Evolutionary conservation across 2,329 filamentous ascomycete genomes (phyloP).

Genomic region (Cercospora zeina): DNA sequence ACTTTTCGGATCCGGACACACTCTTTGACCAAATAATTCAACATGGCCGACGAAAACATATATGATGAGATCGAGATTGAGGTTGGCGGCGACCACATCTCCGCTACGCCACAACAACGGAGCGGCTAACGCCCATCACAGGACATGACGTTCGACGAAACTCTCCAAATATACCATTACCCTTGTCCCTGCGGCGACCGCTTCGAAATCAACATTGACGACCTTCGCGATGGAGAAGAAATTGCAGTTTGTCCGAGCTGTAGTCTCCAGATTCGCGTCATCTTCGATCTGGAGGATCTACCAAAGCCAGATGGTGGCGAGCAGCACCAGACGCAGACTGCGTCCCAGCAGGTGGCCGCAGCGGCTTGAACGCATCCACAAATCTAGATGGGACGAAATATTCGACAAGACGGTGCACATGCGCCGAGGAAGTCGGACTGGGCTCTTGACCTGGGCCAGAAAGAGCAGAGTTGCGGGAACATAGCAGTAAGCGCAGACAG

Average conservation of each 20-base stretch:
- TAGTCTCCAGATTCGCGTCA: slow-evolving; percentile 92
- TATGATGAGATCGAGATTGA: slow-evolving; percentile 99
- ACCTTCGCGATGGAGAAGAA: slow-evolving; percentile 84
- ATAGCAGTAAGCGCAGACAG: too few relatives aligned
- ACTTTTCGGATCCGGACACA: neutral
- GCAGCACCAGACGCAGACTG: slow-evolving; percentile 15
- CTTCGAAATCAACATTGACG: slow-evolving; percentile 84
- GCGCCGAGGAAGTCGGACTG: neutral
- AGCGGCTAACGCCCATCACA: slow-evolving; percentile 20
- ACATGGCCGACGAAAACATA: slow-evolving; percentile 52
- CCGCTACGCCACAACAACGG: neutral
- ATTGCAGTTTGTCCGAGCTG: slow-evolving; percentile 98
- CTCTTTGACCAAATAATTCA: neutral
- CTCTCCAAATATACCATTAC: slow-evolving; percentile 86
- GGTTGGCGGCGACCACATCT: slow-evolving; percentile 28
- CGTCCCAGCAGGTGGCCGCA: slow-evolving; percentile 14
- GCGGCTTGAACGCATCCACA: slow-evolving; percentile 24
- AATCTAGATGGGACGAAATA: neutral
- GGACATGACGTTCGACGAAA: slow-evolving; percentile 88
- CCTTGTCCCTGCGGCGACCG: slow-evolving; percentile 96
- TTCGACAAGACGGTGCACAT: neutral
- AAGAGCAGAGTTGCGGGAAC: too few relatives aligned
- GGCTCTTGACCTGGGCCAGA: neutral
- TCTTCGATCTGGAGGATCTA: slow-evolving; percentile 71
- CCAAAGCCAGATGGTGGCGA: slow-evolving; percentile 47